phyloP scores from a whole-genome alignment of 2,329 filamentous ascomycete species.

The Xylariaceae sp. region DNA sequence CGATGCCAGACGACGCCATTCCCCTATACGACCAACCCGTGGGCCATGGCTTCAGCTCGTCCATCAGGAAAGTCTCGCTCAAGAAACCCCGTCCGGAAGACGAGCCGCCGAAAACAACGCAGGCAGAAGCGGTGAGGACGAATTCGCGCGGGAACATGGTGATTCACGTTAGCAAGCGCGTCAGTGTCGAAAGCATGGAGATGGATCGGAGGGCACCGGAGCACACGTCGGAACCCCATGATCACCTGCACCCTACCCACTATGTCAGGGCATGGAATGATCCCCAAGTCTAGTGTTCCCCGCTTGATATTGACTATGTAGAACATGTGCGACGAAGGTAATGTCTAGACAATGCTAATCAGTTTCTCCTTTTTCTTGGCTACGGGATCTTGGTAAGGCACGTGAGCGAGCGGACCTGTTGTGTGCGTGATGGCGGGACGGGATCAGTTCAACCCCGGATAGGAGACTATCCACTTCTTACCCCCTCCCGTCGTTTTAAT shows the following conservation, averaged over 20 bases:
- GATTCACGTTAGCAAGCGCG: not conserved
- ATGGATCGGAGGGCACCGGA: not conserved
- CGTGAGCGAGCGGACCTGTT: too few species aligned
- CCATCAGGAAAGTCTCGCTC: not conserved
- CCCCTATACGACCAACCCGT: not conserved
- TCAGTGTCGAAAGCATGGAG: not conserved
- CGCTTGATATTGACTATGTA: too few species aligned
- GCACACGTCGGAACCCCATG: not conserved
- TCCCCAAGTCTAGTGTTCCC: not conserved
- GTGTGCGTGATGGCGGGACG: too few species aligned
- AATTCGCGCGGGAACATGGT: not conserved
- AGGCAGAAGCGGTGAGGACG: not conserved
- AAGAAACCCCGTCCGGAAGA: not conserved
- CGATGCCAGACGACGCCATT: not conserved
- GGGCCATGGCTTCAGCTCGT: not conserved
- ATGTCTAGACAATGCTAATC: not conserved
- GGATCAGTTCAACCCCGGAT: too few species aligned
- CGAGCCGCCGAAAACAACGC: not conserved
- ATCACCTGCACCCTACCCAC: not conserved
- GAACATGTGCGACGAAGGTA: not conserved
- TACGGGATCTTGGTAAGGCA: too few species aligned
- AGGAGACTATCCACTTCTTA: too few species aligned
- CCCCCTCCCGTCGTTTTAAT: too few species aligned
- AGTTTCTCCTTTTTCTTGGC: too few species aligned
- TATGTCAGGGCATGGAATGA: not conserved